Evolutionary conservation across 2,329 filamentous ascomycete genomes (phyloP), one percentile per base, ranked within the genome.

Genomic region (Ceratocystis diversiconidia): DNA sequence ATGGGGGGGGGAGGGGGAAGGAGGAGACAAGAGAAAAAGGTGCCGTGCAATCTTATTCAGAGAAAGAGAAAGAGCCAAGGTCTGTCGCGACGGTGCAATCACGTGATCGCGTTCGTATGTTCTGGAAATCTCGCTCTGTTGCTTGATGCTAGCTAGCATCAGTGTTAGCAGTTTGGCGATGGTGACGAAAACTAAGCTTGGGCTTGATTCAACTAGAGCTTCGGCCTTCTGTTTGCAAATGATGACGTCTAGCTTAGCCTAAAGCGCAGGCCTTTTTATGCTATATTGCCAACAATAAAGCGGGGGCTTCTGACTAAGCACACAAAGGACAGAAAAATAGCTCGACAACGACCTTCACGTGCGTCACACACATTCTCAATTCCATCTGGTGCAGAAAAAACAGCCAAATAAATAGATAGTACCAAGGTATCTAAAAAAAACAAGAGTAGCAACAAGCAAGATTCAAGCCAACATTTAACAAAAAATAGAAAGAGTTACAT

Each of bases 351-450:
- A 52, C 48, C 22, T 15, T 25, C 4, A 28, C 22, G 1, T 5
- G 2, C 19, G 15, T 52, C 48, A 10, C 48, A 10, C 22, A 28
- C 48, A 52, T 4, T 25, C 5, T 5, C 48, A 28, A 12, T 41
- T 41, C 3, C 5, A 52, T 48, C 5, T 8, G n/a, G 28, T 59
- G 15, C 28, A 59, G 19, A 41, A 19, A 32, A 25, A 17, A 52
- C 28, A 17, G 43, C 36, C n/a, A 43, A n/a, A 61, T 61, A 28
- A 15, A 61, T 59, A 59, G 55, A 59, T 32, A 59, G 55, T 59
- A 59, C 17, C 52, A 55, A 64, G 63, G 50, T 60, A 63, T 63
- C 61, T 62, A 63, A 7, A 62, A 62, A 28, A 63, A 55, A 61
- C 36, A 41, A 41, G 36, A 41, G 36, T 41, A 28, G 15, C 5